phyloP scores from a whole-genome alignment of 2,329 filamentous ascomycete species.

The Dothideomycetes sp. region DNA sequence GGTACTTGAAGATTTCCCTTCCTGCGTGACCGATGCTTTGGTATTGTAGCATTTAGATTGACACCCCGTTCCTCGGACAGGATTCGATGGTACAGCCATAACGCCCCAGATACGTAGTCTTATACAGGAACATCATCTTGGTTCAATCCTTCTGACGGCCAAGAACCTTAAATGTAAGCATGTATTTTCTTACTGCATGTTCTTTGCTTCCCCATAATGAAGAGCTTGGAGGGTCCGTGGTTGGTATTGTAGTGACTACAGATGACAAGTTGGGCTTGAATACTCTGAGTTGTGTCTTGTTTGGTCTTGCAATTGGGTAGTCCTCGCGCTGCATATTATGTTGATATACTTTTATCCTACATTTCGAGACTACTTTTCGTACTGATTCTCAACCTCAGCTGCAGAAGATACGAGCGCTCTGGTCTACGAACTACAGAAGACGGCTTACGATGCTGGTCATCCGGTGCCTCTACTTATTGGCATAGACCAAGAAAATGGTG shows the following conservation, averaged over 20 bases:
- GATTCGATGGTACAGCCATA: slow-evolving; percentile 75
- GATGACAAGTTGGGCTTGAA: no score
- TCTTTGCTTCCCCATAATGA: slow-evolving; percentile 2
- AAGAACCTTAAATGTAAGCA: slow-evolving; percentile 74
- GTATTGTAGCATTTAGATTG: slow-evolving; percentile 1
- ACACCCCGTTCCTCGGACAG: no score
- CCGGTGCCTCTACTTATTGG: slow-evolving; percentile 82
- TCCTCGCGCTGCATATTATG: not conserved
- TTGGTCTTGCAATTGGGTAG: not conserved
- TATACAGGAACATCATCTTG: slow-evolving; percentile 77
- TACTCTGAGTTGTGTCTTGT: slow-evolving; percentile 13
- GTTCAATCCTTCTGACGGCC: slow-evolving; percentile 74
- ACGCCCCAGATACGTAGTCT: slow-evolving; percentile 73
- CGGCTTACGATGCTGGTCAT: slow-evolving; percentile 83
- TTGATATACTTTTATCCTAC: not conserved
- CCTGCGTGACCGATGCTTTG: slow-evolving; percentile 47
- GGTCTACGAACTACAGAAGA: slow-evolving; percentile 84
- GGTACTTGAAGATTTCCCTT: slow-evolving; percentile 15
- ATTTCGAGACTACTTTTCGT: no score
- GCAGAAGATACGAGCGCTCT: slow-evolving; percentile 82
- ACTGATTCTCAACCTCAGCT: slow-evolving; percentile 51
- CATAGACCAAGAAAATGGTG: slow-evolving; percentile 94
- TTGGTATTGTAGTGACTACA: no score
- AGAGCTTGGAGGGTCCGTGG: no score
- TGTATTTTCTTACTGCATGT: not conserved